Base-by-base conservation (phyloP, 768 basidiomycete species). In the Lyophyllum semitale region DNA sequence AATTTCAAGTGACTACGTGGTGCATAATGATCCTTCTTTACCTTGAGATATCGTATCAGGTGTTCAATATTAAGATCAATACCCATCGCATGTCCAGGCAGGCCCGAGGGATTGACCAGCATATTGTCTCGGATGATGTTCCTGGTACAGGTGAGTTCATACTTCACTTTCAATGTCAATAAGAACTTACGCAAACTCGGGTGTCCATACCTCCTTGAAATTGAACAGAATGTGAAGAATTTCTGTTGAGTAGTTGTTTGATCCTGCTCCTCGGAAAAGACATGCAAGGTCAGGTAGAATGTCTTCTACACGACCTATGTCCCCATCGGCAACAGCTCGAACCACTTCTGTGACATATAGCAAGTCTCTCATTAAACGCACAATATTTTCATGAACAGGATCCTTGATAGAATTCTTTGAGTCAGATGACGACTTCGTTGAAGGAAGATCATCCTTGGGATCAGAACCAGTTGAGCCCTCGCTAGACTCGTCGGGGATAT, bases 41-140 rank as follows among this genome's bases (percentile, higher is more conserved):
- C 69, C 69, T 74, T 76, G 0, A 73, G 40, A 51, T 70, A 66
- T 0, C 65, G 44, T 40, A 75, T 74, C 0, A 68, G 40, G 53
- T 77, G 74, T 33, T 77, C 69, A 1, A 76, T 74, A 45, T 77
- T 76, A 1, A 71, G 8, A 41, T 76, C 70, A 13, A 74, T 63
- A 0, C 55, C 58, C 72, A 76, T 76, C 1, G 53, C 63, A 48
- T 74, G 71, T 0, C 72, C 71, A 7, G 65, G 54, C 1, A 69
- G 49, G 0, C 75, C 73, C 0, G 67, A 66, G 0, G 63, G 25
- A 37, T 75, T 74, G 15, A 75, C 50, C 0, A 77, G 58, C 66
- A 71, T 69, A 25, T 64, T 70, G 47, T 77, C 72, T 0, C 65
- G 59, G 63, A 75, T 72, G 0, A 77, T 71, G 30, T 77, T 61